Evolutionary conservation across 371 early-diverging fungal genomes (phyloP).

Genomic region (Rhizopus delemar): DNA sequence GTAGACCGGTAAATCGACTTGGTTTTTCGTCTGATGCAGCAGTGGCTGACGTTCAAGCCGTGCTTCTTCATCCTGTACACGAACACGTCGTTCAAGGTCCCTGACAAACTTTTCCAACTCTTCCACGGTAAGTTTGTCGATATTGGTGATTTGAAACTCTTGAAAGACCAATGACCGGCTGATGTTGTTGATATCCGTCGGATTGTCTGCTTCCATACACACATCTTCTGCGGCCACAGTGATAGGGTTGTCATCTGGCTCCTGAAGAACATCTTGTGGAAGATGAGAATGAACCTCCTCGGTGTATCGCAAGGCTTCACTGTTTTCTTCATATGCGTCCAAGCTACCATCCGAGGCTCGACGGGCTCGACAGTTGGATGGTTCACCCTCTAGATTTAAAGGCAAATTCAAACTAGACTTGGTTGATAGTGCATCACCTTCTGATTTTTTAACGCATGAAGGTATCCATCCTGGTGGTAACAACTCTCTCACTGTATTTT

Average conservation of each 20-base stretch:
- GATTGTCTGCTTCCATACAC: constrained; percentile 33
- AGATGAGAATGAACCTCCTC: constrained; percentile 10
- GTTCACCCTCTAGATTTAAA: background rate
- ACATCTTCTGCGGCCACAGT: constrained; percentile 19
- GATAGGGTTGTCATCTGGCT: constrained; percentile 17
- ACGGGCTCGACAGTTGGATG: background rate
- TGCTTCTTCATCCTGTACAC: constrained; percentile 12
- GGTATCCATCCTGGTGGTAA: constrained; percentile 44
- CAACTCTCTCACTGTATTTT: constrained; percentile 36
- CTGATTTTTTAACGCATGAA: constrained; percentile 11
- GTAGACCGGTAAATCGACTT: background rate
- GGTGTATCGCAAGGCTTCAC: background rate
- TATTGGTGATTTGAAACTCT: constrained; percentile 30
- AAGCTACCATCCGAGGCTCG: no score
- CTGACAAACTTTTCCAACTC: constrained; percentile 7
- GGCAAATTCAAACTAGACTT: no score
- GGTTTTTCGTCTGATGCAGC: constrained; percentile 8
- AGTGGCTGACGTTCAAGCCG: constrained; percentile 1
- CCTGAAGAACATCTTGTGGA: no score
- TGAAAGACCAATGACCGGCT: constrained; percentile 29
- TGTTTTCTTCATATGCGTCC: constrained; percentile 5
- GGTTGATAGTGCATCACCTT: no score
- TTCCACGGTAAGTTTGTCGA: constrained; percentile 21
- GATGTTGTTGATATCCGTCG: constrained; percentile 30
- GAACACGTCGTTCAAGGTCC: background rate